phyloP scores from a whole-genome alignment of 768 basidiomycete species.

The Boletus pseudo-olivaceus region DNA sequence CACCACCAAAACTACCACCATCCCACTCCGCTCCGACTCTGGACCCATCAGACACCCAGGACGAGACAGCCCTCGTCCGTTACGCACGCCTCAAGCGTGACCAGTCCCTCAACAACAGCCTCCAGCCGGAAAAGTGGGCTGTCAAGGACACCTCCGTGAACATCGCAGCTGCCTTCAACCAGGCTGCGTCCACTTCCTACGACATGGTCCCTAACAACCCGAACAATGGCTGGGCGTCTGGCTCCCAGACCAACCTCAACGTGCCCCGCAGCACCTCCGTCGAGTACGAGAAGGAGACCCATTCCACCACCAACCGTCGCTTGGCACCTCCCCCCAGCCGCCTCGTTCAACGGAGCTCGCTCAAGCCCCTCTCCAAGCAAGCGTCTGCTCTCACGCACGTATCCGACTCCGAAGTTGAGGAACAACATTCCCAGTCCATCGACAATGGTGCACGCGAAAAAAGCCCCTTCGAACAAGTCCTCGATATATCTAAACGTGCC shows the following conservation, averaged over 20 bases:
- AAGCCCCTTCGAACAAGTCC: conserved; percentile 63
- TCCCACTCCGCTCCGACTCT: conserved; percentile 30
- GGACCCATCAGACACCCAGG: conserved; percentile 43
- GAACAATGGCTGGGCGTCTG: conserved; percentile 66
- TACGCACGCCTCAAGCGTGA: conserved; percentile 48
- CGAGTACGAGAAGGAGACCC: conserved; percentile 70
- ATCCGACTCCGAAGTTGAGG: conserved; percentile 71
- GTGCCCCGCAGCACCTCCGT: conserved; percentile 75
- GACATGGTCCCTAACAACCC: conserved; percentile 48
- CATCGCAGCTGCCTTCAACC: conserved; percentile 76
- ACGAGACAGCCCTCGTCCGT: conserved; percentile 44
- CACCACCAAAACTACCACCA: conserved; percentile 49
- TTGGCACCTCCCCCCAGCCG: conserved; percentile 61
- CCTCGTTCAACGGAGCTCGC: conserved; percentile 29
- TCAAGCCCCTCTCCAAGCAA: conserved; percentile 55
- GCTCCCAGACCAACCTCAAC: conserved; percentile 41
- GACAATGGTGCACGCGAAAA: conserved; percentile 51
- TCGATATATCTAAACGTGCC: conserved; percentile 53
- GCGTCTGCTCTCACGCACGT: conserved; percentile 48
- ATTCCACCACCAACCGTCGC: conserved; percentile 51
- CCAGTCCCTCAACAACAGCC: conserved; percentile 26
- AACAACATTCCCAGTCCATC: conserved; percentile 25
- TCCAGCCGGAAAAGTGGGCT: conserved; percentile 64
- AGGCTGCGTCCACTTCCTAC: conserved; percentile 50
- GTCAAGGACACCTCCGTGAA: conserved; percentile 86